Percentiles rank a stretch among this genome's conserved stretches.
phyloP scores from a whole-genome alignment of 2,329 filamentous ascomycete genomes.

The Microdochium trichocladiopsis region DNA sequence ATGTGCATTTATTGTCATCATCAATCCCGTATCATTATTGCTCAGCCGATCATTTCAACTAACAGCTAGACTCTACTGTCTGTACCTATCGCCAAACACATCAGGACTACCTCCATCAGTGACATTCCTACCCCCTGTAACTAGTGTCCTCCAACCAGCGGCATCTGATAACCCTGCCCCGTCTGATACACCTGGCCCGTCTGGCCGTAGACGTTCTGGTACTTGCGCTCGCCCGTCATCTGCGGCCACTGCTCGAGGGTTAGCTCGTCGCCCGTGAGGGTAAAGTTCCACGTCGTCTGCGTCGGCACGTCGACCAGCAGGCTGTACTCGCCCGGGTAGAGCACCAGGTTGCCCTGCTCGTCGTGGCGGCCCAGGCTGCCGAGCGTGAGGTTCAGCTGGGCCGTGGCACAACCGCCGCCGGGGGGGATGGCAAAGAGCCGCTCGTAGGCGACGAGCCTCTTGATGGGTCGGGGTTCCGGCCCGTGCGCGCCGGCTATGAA shows the following conservation, averaged over 20 bases:
- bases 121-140: too few relatives aligned
- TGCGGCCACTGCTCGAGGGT: slow-evolving; percentile 25
- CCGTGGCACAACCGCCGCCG: slow-evolving; percentile 14
- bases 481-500: slow-evolving; percentile 30
- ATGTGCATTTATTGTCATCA: too few relatives aligned
- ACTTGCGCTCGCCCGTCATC: not conserved
- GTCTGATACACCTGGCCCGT: not conserved
- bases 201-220: not conserved
- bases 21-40: too few relatives aligned
- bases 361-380: slow-evolving; percentile 34
- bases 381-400: slow-evolving; percentile 31
- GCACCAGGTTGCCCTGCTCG: slow-evolving; percentile 32
- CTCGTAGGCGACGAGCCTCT: slow-evolving; percentile 34
- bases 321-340: slow-evolving; percentile 38
- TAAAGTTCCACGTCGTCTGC: slow-evolving; percentile 28
- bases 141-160: too few relatives aligned
- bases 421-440: slow-evolving; percentile 24
- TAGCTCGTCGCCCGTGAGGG: slow-evolving; percentile 26
- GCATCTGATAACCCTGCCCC: too few relatives aligned
- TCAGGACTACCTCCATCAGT: too few relatives aligned
- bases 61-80: too few relatives aligned
- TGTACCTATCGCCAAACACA: too few relatives aligned
- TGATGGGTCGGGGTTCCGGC: slow-evolving; percentile 35
- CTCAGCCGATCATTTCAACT: too few relatives aligned
- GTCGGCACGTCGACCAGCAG: slow-evolving; percentile 29